phyloP scores from a whole-genome alignment of 1,139 yeast species.

The Lodderomyces elongisporus region DNA sequence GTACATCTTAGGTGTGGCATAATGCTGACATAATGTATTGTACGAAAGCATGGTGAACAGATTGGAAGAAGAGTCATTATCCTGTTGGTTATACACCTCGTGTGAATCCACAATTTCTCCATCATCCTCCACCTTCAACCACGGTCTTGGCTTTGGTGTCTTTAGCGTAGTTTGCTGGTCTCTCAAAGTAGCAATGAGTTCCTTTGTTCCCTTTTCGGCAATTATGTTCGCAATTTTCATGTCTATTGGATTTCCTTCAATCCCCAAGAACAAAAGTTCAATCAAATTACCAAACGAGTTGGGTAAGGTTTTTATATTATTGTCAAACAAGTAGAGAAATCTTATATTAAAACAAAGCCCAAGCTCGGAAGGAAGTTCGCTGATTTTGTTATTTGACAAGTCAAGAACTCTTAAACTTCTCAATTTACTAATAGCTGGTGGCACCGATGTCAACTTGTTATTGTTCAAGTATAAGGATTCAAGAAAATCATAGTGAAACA shows the following conservation, averaged over 20 bases:
- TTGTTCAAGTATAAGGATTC: slow-evolving; percentile 86
- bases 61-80: slow-evolving; percentile 15
- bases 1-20: slow-evolving; percentile 88
- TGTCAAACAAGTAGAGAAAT: slow-evolving; percentile 83
- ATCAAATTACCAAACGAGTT: slow-evolving; percentile 80
- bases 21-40: slow-evolving; percentile 91
- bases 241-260: slow-evolving; percentile 89
- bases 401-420: slow-evolving; percentile 79
- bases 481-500: slow-evolving; percentile 79
- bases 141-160: slow-evolving; percentile 70
- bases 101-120: slow-evolving; percentile 52
- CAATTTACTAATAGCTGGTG: slow-evolving; percentile 65
- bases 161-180: slow-evolving; percentile 71
- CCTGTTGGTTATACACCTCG: slow-evolving; percentile 27
- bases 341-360: slow-evolving; percentile 79
- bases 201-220: slow-evolving; percentile 82
- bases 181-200: slow-evolving; percentile 71
- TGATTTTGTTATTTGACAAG: slow-evolving; percentile 70
- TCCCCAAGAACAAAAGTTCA: slow-evolving; percentile 80
- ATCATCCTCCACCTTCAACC: slow-evolving; percentile 75
- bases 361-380: slow-evolving; percentile 70
- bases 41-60: slow-evolving; percentile 77
- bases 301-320: slow-evolving; percentile 71
- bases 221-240: slow-evolving; percentile 59
- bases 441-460: slow-evolving; percentile 67